Evolutionary conservation across 495 filamentous ascomycete genomes (phyloP).

Genomic region (Hyaloscypha finlandica): DNA sequence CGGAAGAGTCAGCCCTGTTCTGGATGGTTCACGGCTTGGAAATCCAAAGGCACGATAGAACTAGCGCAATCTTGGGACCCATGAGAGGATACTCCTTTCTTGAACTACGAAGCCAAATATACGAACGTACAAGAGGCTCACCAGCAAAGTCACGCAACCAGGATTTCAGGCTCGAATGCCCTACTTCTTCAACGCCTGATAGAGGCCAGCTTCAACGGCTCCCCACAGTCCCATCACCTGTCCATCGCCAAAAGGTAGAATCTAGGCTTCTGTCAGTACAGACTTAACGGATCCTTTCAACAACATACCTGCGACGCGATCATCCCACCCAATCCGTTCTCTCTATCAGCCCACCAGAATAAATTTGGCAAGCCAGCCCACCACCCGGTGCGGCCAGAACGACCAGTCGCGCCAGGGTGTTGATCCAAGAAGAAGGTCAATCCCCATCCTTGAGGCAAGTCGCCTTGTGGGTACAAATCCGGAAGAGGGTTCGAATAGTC

Average conservation of each 20-base stretch:
- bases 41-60: too few species aligned
- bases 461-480: conserved; percentile 52
- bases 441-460: conserved; percentile 61
- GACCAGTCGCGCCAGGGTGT: conserved; percentile 46
- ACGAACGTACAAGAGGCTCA: background rate
- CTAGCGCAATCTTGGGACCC: too few species aligned
- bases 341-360: conserved; percentile 63
- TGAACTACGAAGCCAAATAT: background rate
- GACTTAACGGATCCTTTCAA: background rate
- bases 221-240: conserved; percentile 44
- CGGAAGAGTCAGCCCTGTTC: too few species aligned
- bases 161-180: background rate
- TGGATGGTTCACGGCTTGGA: too few species aligned
- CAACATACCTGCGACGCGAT: conserved; percentile 54
- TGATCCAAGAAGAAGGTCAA: conserved; percentile 55
- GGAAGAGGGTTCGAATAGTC: conserved; percentile 47
- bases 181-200: conserved; percentile 27
- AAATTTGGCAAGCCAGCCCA: conserved; percentile 65
- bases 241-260: conserved; percentile 6
- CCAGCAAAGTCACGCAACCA: background rate
- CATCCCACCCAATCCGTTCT: conserved; percentile 59
- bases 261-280: conserved; percentile 29
- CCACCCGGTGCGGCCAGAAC: conserved; percentile 47
- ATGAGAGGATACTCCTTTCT: background rate
- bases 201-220: conserved; percentile 40